Base-by-base conservation (phyloP, 1,284 basidiomycete genomes). In the Psilocybe mexicana region DNA sequence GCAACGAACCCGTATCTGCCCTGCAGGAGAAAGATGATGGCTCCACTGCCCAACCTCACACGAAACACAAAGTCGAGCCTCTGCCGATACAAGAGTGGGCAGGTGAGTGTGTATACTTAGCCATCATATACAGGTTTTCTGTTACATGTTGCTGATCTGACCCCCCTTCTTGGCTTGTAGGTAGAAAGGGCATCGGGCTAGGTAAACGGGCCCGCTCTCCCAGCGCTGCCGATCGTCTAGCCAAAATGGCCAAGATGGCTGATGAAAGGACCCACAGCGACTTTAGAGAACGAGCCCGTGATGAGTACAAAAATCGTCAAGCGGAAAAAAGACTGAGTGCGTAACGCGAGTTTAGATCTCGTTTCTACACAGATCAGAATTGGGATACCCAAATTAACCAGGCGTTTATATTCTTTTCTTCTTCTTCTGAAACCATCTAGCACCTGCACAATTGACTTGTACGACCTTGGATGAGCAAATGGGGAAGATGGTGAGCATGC, bases 1-100 rank as follows among this genome's bases (percentile, higher is more conserved):
- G 28, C 52, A 53, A 61, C 57, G 52, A 58, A 55, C 44, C 14
- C 25, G 26, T 28, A 28, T 26, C 40, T 33, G 57, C 46, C 45
- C 33, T 50, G 42, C 38, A 57, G 33, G 61, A 63, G 52, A 51
- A 44, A 43, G 47, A 52, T 45, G 47, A 43, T 54, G 53, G 25
- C 18, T 28, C 30, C 48, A 24, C 18, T 40, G 24, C 49, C 40
- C 23, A 30, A 23, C 6, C 48, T 6, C 60, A 56, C 47, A 55
- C 57, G 6, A 54, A 55, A 38, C 87, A 87, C 67, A 80, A 79
- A 40, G 74, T 72, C 0, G 85, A 87, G 57, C 90, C 91, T 2
- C 72, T 93, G 23, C 82, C 87, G 12, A 66, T 93, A 59, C 83
- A 82, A 47, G 86, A 92, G 78, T 92, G 91, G 91, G 71, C 81